Percentiles rank a stretch among this genome's conserved stretches.
phyloP scores from a whole-genome alignment of 1,284 basidiomycete genomes.

The Puccinia hordei region DNA sequence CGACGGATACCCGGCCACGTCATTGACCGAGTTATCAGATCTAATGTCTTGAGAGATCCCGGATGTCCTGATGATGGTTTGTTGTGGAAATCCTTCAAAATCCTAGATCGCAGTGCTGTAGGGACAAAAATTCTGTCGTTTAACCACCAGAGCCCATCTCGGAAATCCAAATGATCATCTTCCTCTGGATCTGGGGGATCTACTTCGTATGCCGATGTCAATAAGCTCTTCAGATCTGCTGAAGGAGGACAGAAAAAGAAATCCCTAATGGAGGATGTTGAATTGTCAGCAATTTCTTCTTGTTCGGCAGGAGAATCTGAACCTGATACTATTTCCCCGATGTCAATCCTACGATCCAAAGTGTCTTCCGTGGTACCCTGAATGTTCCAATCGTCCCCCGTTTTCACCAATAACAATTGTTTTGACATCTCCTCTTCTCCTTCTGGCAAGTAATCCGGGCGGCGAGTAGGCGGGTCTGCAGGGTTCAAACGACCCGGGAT shows the following conservation, averaged over 20 bases:
- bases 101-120: not conserved
- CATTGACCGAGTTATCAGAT: not conserved
- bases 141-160: not conserved
- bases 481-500: not conserved
- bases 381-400: not conserved
- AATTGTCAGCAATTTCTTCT: not conserved
- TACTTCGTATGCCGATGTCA: too few species aligned
- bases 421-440: not conserved
- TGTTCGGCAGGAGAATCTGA: not conserved
- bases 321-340: not conserved
- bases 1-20: not conserved
- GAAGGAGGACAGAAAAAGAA: not conserved
- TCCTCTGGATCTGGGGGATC: too few species aligned
- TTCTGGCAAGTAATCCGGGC: not conserved
- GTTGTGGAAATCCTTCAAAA: not conserved
- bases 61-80: not conserved
- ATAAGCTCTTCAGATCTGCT: not conserved
- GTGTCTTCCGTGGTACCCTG: not conserved
- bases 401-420: not conserved
- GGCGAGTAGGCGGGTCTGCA: not conserved
- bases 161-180: too few species aligned
- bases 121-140: not conserved
- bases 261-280: not conserved
- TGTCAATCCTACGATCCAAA: not conserved
- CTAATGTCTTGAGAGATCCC: conserved; percentile 1